phyloP scores from a whole-genome alignment of 2,329 filamentous ascomycete genomes.

The Lomentospora prolificans region DNA sequence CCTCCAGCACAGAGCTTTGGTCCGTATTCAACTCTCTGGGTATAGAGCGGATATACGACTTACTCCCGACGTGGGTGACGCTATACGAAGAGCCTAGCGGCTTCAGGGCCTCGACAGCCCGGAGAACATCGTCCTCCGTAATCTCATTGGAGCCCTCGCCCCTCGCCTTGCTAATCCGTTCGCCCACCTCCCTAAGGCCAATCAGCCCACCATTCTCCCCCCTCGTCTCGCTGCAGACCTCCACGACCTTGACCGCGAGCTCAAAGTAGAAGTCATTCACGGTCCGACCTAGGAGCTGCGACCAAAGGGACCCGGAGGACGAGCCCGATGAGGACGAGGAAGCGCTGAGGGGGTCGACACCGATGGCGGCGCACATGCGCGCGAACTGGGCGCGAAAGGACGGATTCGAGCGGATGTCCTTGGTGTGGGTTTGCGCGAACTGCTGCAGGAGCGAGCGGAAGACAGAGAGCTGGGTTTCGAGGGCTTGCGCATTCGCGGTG shows the following conservation, averaged over 20 bases:
- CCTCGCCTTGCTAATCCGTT: constrained; percentile 61
- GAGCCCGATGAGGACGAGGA: constrained; percentile 25
- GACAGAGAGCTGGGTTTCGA: constrained; percentile 87
- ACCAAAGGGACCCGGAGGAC: constrained; percentile 67
- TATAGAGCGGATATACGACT: constrained; percentile 81
- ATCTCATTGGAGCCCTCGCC: constrained; percentile 71
- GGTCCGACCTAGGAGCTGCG: constrained; percentile 78
- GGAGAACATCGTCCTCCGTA: constrained; percentile 84
- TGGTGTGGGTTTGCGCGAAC: constrained; percentile 88
- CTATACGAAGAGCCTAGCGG: constrained; percentile 84
- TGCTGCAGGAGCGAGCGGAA: constrained; percentile 93
- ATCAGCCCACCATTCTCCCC: constrained; percentile 90
- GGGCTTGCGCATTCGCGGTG: constrained; percentile 69
- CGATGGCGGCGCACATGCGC: constrained; percentile 95
- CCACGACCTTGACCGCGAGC: constrained; percentile 88
- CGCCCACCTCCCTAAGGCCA: constrained; percentile 68
- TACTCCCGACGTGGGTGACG: constrained; percentile 72
- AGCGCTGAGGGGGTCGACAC: constrained; percentile 78
- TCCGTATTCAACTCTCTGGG: constrained; percentile 93
- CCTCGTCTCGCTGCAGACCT: constrained; percentile 78
- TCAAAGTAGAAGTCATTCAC: constrained; percentile 99
- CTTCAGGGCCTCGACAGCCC: constrained; percentile 76
- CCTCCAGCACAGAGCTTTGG: constrained; percentile 85
- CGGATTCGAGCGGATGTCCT: constrained; percentile 92
- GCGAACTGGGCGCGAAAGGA: constrained; percentile 94